phyloP scores from a whole-genome alignment of 192 early-diverging fungal species.

The Dimargaris cristalligena region DNA sequence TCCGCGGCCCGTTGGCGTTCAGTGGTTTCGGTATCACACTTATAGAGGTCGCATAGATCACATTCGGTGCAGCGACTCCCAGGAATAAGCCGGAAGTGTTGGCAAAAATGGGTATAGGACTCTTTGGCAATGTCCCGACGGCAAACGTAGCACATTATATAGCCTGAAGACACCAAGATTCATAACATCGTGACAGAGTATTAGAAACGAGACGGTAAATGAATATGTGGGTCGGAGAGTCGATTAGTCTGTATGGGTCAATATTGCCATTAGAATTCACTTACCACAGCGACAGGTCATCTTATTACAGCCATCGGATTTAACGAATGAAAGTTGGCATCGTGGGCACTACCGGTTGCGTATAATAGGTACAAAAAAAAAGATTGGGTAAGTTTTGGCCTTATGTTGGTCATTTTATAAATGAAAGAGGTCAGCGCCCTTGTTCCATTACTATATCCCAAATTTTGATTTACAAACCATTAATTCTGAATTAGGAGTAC shows the following conservation, averaged over 20 bases:
- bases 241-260: not conserved
- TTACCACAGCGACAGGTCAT: conserved; percentile 38
- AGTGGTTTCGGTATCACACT: conserved; percentile 30
- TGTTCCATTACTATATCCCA: too few species aligned
- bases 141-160: conserved; percentile 46
- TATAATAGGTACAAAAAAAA: too few species aligned
- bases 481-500: too few species aligned
- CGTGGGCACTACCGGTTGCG: conserved; percentile 36
- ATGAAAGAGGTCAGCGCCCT: too few species aligned
- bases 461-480: too few species aligned
- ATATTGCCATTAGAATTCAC: conserved; percentile 3
- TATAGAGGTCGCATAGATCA: conserved; percentile 37
- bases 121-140: conserved; percentile 36
- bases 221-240: not conserved
- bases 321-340: conserved; percentile 35
- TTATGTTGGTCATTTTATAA: too few species aligned
- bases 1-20: conserved; percentile 23
- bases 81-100: conserved; percentile 36
- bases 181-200: not conserved
- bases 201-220: not conserved
- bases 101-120: conserved; percentile 40
- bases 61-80: conserved; percentile 32
- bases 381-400: too few species aligned
- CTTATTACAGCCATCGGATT: conserved; percentile 45
- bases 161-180: conserved; percentile 12